phyloP scores from a whole-genome alignment of 73 alveolate species.

The Paramecium sonneborni region DNA sequence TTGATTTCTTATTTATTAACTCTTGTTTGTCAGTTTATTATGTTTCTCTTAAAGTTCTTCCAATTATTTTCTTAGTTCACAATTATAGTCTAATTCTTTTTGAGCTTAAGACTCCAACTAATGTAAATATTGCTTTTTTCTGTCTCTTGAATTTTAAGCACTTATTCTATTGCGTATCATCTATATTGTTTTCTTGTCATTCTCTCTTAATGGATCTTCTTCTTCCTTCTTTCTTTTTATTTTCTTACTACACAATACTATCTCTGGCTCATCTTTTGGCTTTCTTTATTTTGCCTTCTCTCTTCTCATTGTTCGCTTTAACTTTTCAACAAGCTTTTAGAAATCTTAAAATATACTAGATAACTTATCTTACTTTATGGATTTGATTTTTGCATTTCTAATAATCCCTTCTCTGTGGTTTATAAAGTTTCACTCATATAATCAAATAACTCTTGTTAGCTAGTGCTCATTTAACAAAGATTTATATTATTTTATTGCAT shows the following conservation, averaged over 20 bases:
- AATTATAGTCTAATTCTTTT: neutral
- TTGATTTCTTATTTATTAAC: neutral
- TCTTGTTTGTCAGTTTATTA: neutral
- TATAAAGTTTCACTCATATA: constrained; percentile 23
- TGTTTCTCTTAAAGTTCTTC: neutral
- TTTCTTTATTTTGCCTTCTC: constrained; percentile 41
- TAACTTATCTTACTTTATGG: neutral
- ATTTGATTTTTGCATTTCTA: neutral
- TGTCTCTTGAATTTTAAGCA: constrained; percentile 77
- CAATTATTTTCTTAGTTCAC: neutral
- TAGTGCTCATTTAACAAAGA: constrained; percentile 24
- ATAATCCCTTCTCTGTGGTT: neutral
- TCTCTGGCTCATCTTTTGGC: neutral
- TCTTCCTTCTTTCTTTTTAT: constrained; percentile 48
- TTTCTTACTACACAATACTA: neutral
- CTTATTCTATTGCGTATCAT: constrained; percentile 73
- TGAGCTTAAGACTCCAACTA: neutral
- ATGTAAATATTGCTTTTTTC: constrained; percentile 65
- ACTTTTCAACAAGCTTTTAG: neutral
- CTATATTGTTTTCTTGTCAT: constrained; percentile 73
- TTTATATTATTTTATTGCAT: constrained; percentile 1
- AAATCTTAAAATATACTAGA: neutral
- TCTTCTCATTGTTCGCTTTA: constrained; percentile 27
- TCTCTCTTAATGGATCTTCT: constrained; percentile 60
- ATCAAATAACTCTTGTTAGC: neutral